Base-by-base conservation (phyloP, 495 filamentous ascomycete species). In the Xylaria intraflava region DNA sequence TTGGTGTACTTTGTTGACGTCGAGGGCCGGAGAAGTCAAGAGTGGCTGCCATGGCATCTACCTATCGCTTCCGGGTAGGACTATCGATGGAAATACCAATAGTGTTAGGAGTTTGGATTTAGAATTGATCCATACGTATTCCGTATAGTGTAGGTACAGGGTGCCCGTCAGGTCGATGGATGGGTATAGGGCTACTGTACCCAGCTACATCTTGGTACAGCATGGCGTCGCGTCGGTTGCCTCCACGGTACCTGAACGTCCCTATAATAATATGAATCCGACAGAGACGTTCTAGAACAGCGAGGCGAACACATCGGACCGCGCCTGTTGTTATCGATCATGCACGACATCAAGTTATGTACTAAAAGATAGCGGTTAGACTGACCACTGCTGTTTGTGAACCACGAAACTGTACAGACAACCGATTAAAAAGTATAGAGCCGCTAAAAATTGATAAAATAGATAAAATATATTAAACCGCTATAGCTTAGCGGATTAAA, bases 281-380 rank as follows among this genome's bases (percentile, higher is more conserved):
- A n/a, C n/a, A 5, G 41, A 26, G 41, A 11, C 23, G 41, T 23
- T 43, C 41, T 43, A 43, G 41, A 29, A 44, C 24, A 23, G 20
- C 19, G 23, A 49, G 30, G 17, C 11, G 20, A 9, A 38, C 19
- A 19, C 1, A n/a, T 17, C 5, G 8, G 11, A 24, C 17, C 16
- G 20, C 16, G 16, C 27, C 17, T 35, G 6, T n/a, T 38, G 45
- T 33, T 3, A 22, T 47, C 17, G n/a, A n/a, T 24, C n/a, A 53
- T 53, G 42, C 50, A 41, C 29, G 49, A 36, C 49, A 52, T 52
- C 20, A 46, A 29, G 24, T 23, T 26, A 35, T 30, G 20, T 22
- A 27, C 38, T n/a, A n/a, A n/a, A n/a, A n/a, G 38, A 43, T 6
- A 16, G 11, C 49, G 27, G 38, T n/a, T n/a, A n/a, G n/a, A n/a